phyloP scores from a whole-genome alignment of 805 yeast species.

The Lipomyces lipofer region DNA sequence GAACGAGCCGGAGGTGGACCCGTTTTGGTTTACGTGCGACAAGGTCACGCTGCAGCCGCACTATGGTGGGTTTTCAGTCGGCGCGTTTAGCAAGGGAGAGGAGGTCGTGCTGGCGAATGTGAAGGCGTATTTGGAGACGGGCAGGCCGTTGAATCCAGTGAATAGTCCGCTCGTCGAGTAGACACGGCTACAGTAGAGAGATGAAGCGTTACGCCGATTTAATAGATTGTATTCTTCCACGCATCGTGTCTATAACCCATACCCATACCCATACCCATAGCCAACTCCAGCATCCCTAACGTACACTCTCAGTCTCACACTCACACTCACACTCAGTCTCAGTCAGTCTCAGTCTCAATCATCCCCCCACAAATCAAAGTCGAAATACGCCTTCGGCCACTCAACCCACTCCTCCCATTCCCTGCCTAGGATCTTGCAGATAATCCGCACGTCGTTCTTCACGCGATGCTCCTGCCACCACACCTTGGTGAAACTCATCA shows the following conservation, averaged over 20 bases:
- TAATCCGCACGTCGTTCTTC: conserved; percentile 27
- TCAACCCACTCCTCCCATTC: conserved; percentile 31
- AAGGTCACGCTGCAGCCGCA: conserved; percentile 58
- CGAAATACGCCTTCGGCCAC: conserved; percentile 29
- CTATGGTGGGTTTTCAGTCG: conserved; percentile 47
- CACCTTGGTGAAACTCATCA: conserved; percentile 27
- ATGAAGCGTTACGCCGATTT: too few species aligned
- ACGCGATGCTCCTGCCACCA: conserved; percentile 32
- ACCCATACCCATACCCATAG: too few species aligned
- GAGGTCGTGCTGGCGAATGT: conserved; percentile 17
- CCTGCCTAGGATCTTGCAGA: conserved; percentile 23
- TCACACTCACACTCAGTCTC: too few species aligned
- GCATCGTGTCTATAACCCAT: too few species aligned
- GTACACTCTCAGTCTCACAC: too few species aligned
- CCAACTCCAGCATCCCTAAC: too few species aligned
- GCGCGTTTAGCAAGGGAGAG: conserved; percentile 34
- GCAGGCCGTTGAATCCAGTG: conserved; percentile 19
- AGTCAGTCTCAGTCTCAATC: too few species aligned
- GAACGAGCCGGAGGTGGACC: conserved; percentile 54
- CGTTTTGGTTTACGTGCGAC: conserved; percentile 48
- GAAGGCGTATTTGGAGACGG: conserved; percentile 10
- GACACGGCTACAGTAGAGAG: too few species aligned
- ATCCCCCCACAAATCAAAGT: conserved; percentile 27
- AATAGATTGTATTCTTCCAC: too few species aligned
- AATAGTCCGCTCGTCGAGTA: too few species aligned